These are phyloP conservation scores for Aristolochia contorta DNA, from an alignment of 164 flowering plant species.

Conservation along the genomic window DNA sequence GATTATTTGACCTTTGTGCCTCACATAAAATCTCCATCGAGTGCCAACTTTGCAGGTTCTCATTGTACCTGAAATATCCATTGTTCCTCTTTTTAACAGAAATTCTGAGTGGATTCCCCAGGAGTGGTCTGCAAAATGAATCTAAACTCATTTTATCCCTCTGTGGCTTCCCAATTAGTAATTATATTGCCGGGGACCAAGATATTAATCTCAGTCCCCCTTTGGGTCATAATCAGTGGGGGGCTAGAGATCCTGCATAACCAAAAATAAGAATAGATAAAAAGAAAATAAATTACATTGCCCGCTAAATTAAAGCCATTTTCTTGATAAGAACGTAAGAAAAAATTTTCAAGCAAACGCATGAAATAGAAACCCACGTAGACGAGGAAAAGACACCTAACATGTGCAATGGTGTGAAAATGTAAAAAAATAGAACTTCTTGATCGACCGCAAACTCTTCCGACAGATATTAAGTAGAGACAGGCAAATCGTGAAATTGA, in stretches of 20 bases:
- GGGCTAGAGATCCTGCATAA: constrained; percentile 7
- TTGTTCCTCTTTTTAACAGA: constrained; percentile 19
- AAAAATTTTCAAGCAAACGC: too few species aligned
- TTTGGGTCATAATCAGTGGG: constrained; percentile 13
- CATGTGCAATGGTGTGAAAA: too few species aligned
- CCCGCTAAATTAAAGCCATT: too few species aligned
- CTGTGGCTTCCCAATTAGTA: constrained; percentile 5
- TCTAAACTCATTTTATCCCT: constrained; percentile 40
- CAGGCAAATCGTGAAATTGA: too few species aligned
- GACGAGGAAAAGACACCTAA: too few species aligned
- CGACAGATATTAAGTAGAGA: too few species aligned
- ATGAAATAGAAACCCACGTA: too few species aligned
- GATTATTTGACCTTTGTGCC: constrained; percentile 29
- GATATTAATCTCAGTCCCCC: constrained; percentile 69
- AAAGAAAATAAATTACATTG: too few species aligned
- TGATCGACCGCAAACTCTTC: too few species aligned
- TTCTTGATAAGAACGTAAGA: too few species aligned
- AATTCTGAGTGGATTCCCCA: constrained; percentile 36
- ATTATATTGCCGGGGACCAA: constrained; percentile 55
- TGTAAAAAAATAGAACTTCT: too few species aligned
- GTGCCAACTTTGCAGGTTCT: constrained; percentile 14
- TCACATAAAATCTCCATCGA: constrained; percentile 22
- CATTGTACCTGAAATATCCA: constrained; percentile 16
- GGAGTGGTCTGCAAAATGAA: constrained; percentile 32
- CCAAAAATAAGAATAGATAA: too few species aligned